Conservation (phyloP, 75 land plant species). For the Cupressus sempervirens region DNA sequence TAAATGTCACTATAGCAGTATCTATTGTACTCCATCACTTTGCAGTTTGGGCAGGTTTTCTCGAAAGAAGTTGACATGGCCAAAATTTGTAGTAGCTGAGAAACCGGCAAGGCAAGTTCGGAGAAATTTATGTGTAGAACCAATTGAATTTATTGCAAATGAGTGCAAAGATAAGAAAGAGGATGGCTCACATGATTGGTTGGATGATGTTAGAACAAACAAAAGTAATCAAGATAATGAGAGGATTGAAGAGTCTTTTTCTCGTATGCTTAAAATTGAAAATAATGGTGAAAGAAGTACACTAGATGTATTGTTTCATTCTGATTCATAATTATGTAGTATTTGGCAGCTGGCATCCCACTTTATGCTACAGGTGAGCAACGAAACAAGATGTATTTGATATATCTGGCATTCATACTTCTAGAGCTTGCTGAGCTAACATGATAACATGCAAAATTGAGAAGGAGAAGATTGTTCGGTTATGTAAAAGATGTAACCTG, state of each 20-base stretch:
- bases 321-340: not conserved
- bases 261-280: not conserved
- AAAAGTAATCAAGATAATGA: not conserved
- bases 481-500: no score
- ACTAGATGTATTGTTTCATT: not conserved
- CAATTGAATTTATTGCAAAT: slow-evolving; percentile 40
- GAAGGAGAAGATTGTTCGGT: no score
- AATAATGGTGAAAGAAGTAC: not conserved
- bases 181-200: slow-evolving; percentile 22
- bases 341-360: not conserved
- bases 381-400: no score
- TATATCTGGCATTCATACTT: no score
- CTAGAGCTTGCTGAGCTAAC: no score
- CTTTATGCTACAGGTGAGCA: not conserved
- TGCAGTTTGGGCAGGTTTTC: slow-evolving; percentile 94
- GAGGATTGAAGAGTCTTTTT: not conserved
- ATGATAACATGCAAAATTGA: no score
- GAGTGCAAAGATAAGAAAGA: slow-evolving; percentile 30
- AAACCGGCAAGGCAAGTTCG: slow-evolving; percentile 56
- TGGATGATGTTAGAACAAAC: slow-evolving; percentile 14
- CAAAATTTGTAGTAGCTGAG: slow-evolving; percentile 79
- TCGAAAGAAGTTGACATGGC: slow-evolving; percentile 73
- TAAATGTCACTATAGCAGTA: slow-evolving; percentile 96
- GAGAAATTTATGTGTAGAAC: slow-evolving; percentile 53
- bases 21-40: slow-evolving; percentile 96